phyloP scores from a whole-genome alignment of 139 green algal species.

The Chlorella vulgaris region DNA sequence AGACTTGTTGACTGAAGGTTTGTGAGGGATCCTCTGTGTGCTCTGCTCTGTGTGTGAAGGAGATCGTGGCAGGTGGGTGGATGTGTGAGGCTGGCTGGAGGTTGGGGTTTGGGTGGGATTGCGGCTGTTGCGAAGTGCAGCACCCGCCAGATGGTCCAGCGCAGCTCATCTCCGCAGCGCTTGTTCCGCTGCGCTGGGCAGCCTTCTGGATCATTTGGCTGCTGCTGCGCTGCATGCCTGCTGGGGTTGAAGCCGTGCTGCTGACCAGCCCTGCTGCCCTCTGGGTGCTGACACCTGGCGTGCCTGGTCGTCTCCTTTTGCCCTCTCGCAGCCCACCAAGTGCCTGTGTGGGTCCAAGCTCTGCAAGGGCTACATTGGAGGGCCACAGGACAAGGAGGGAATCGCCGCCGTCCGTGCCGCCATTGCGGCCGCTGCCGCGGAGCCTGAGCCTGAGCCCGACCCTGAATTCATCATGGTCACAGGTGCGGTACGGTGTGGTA shows the following conservation, averaged over 20 bases:
- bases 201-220: too few species aligned
- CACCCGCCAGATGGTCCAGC: too few species aligned
- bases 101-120: too few species aligned
- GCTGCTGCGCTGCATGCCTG: too few species aligned
- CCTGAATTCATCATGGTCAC: slow-evolving; percentile 31
- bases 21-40: background rate
- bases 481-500: background rate
- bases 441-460: slow-evolving; percentile 21
- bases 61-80: too few species aligned
- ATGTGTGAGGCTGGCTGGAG: too few species aligned
- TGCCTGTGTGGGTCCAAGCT: slow-evolving; percentile 66
- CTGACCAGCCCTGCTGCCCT: background rate
- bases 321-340: slow-evolving; percentile 54
- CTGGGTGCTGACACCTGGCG: too few species aligned
- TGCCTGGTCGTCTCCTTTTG: background rate
- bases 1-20: background rate
- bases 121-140: too few species aligned
- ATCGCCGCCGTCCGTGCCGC: background rate
- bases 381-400: slow-evolving; percentile 45
- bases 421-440: background rate
- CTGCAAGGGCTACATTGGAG: slow-evolving; percentile 89
- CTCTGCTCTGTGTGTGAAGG: background rate
- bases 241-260: too few species aligned
- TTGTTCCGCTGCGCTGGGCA: too few species aligned
- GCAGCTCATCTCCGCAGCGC: too few species aligned